Conservation (phyloP, 768 basidiomycete species). For the Auricularia sp. region DNA sequence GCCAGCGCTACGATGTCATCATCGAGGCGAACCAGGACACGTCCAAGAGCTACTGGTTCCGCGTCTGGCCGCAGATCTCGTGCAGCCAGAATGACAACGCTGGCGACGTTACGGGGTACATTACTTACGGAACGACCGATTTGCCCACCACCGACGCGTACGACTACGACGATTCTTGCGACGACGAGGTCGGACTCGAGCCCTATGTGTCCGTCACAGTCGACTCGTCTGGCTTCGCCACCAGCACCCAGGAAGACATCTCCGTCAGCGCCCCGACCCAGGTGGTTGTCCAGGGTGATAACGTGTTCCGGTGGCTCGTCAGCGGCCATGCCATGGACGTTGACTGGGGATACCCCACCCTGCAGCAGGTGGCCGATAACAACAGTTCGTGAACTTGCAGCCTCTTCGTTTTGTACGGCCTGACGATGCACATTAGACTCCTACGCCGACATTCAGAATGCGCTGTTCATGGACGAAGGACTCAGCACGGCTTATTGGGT, state of each 20-base stretch:
- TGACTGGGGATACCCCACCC: neutral
- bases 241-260: neutral
- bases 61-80: neutral
- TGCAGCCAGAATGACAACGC: neutral
- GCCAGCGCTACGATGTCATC: constrained; percentile 5
- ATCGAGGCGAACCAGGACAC: constrained; percentile 4
- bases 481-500: neutral
- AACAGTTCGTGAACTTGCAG: neutral
- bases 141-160: neutral
- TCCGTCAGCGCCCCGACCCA: neutral
- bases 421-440: neutral
- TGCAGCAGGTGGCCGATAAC: neutral
- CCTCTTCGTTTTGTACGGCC: neutral
- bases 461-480: neutral
- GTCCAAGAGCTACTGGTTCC: constrained; percentile 1
- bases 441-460: neutral
- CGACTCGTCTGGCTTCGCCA: neutral
- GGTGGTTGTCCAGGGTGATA: neutral
- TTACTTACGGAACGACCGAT: neutral
- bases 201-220: neutral
- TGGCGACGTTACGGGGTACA: neutral
- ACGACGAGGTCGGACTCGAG: neutral
- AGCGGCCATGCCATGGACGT: neutral
- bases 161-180: neutral
- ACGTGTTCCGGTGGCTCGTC: neutral